Conservation (phyloP, 148 eudicot species). For the Nepenthes gracilis region DNA sequence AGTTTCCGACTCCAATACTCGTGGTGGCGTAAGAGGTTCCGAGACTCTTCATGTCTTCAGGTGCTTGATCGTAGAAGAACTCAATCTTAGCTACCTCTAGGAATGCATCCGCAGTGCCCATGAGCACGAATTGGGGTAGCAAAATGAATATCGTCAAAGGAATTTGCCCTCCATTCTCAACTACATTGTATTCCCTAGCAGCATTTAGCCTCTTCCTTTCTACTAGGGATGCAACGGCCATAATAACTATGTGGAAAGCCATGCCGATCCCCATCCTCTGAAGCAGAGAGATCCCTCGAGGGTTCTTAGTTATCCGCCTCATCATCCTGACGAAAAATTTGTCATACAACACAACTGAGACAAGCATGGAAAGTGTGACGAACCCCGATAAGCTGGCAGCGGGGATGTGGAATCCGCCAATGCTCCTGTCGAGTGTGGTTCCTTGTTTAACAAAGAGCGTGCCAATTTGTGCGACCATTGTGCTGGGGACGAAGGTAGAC, state of each 20-base stretch:
- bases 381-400: slow-evolving; percentile 60
- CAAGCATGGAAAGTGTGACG: slow-evolving; percentile 53
- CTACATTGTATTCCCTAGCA: slow-evolving; percentile 38
- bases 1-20: slow-evolving; percentile 56
- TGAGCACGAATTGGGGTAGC: slow-evolving; percentile 58
- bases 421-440: slow-evolving; percentile 35
- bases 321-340: slow-evolving; percentile 35
- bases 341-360: slow-evolving; percentile 52
- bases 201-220: slow-evolving; percentile 44
- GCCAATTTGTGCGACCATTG: slow-evolving; percentile 54
- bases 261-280: slow-evolving; percentile 79
- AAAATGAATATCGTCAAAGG: slow-evolving; percentile 52
- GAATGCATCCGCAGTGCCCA: slow-evolving; percentile 67
- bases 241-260: slow-evolving; percentile 39
- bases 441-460: slow-evolving; percentile 86
- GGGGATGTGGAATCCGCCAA: slow-evolving; percentile 49
- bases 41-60: slow-evolving; percentile 75
- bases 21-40: slow-evolving; percentile 70
- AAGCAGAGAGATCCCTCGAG: slow-evolving; percentile 63
- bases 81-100: slow-evolving; percentile 65
- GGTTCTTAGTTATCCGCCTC: slow-evolving; percentile 41
- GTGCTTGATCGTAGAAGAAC: slow-evolving; percentile 85
- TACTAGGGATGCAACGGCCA: slow-evolving; percentile 28
- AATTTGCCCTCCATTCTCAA: slow-evolving; percentile 36
- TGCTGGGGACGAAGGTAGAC: slow-evolving; percentile 49